Conservation (phyloP, 1,284 basidiomycete genomes). For the Boletus holoroseus region DNA sequence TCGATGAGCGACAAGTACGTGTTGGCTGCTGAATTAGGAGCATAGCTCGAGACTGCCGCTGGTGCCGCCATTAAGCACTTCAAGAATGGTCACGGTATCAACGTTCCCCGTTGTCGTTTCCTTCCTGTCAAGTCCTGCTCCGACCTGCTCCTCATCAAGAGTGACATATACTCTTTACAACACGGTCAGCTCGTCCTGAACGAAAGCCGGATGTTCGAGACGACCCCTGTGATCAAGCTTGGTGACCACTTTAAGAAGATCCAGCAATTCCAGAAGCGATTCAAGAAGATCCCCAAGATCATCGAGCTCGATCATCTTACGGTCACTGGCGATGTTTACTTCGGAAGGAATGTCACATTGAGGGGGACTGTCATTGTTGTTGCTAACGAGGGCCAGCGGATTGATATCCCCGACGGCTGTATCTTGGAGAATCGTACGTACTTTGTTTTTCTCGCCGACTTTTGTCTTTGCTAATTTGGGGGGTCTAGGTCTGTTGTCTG, state of each 20-base stretch:
- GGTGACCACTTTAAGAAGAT: constrained; percentile 94
- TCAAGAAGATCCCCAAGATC: constrained; percentile 95
- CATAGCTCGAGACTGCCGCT: constrained; percentile 93
- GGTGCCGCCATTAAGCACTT: constrained; percentile 99
- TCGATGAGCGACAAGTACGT: neutral
- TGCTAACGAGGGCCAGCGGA: constrained; percentile 90
- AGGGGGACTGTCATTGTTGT: constrained; percentile 85
- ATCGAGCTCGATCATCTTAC: constrained; percentile 95
- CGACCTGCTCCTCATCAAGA: constrained; percentile 92
- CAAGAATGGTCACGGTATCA: constrained; percentile 91
- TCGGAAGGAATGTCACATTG: constrained; percentile 88
- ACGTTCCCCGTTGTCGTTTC: constrained; percentile 97
- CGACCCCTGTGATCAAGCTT: constrained; percentile 96
- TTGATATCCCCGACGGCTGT: constrained; percentile 94
- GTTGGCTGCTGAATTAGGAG: constrained; percentile 22
- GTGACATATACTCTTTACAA: constrained; percentile 91
- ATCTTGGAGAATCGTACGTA: constrained; percentile 83
- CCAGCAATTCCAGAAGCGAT: constrained; percentile 93
- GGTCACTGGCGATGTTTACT: constrained; percentile 93
- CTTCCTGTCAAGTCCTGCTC: constrained; percentile 93
- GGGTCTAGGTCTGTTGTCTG: constrained; percentile 50
- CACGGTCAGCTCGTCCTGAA: constrained; percentile 96
- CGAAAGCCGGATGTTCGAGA: constrained; percentile 85
- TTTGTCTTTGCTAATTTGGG: constrained; percentile 7
- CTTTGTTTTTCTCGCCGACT: neutral